A percentile compares a stretch with the other conserved stretches of the same genome.
These are phyloP conservation scores for Skeletonema tropicum DNA, from an alignment of 108 stramenopile species.

Conservation along the genomic window DNA sequence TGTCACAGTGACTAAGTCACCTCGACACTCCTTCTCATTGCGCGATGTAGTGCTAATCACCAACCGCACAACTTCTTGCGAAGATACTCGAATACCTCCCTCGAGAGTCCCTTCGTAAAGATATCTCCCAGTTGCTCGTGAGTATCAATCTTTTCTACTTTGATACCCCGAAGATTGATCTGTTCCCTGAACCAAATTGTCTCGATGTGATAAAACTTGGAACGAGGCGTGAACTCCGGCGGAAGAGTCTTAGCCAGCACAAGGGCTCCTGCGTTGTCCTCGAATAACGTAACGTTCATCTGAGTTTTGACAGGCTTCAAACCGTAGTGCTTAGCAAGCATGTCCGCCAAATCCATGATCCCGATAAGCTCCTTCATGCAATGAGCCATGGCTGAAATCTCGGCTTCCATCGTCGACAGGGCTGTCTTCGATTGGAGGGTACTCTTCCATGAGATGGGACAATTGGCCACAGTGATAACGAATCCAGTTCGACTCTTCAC, in stretches of 20 bases:
- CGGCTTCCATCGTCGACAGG: conserved; percentile 56
- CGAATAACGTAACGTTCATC: conserved; percentile 31
- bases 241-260: conserved; percentile 21
- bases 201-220: background rate
- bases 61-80: background rate
- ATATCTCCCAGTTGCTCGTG: background rate
- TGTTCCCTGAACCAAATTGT: background rate
- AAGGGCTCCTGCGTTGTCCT: conserved; percentile 60
- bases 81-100: background rate
- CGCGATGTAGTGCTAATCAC: background rate
- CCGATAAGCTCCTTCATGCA: conserved; percentile 49
- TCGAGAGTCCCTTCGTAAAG: background rate
- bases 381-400: conserved; percentile 43
- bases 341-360: conserved; percentile 21
- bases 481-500: conserved; percentile 56
- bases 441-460: conserved; percentile 51
- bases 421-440: conserved; percentile 56
- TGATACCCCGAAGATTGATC: background rate
- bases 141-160: background rate
- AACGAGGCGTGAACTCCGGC: background rate
- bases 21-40: conserved; percentile 6
- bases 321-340: background rate
- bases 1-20: no score
- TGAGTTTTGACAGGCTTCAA: background rate
- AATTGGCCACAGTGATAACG: conserved; percentile 36